These are phyloP conservation scores for Oenanthe sinensis DNA, from an alignment of 129 eudicot species.

Conservation along the genomic window DNA sequence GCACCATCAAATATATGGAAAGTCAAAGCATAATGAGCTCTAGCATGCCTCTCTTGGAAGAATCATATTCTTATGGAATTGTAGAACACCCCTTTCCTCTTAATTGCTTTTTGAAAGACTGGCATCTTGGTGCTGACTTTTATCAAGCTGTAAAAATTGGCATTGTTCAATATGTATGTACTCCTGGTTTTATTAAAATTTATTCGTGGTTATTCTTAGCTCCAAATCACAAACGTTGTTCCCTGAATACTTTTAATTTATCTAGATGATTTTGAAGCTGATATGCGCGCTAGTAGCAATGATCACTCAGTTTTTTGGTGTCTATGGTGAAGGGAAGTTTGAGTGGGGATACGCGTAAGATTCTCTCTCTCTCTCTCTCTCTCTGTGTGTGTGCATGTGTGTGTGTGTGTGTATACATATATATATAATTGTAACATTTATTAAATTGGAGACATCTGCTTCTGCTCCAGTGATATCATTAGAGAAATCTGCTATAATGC, in stretches of 20 bases:
- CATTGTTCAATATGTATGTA: conserved; percentile 89
- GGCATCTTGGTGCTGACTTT: conserved; percentile 89
- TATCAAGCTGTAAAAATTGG: conserved; percentile 95
- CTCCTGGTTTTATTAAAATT: not conserved
- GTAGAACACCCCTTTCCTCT: conserved; percentile 98
- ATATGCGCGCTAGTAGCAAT: conserved; percentile 76
- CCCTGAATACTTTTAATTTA: not conserved
- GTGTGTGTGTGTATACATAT: too few relatives aligned
- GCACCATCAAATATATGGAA: conserved; percentile 77
- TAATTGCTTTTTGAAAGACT: conserved; percentile 58
- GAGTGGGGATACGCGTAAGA: conserved; percentile 87
- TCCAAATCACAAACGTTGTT: not conserved
- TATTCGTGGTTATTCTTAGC: conserved; percentile 4
- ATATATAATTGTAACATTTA: not conserved
- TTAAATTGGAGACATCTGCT: not conserved
- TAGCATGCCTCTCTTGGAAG: conserved; percentile 79
- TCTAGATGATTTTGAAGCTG: conserved; percentile 86
- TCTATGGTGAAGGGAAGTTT: conserved; percentile 89
- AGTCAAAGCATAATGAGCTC: conserved; percentile 48
- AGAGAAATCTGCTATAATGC: not conserved
- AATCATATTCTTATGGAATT: conserved; percentile 72
- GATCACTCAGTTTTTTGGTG: conserved; percentile 55
- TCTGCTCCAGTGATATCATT: not conserved
- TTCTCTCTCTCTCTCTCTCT: conserved; percentile 7
- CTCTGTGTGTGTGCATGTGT: too few relatives aligned